phyloP scores from a whole-genome alignment of 352 stramenopile genomes.

The Globisporangium recalcitrans region DNA sequence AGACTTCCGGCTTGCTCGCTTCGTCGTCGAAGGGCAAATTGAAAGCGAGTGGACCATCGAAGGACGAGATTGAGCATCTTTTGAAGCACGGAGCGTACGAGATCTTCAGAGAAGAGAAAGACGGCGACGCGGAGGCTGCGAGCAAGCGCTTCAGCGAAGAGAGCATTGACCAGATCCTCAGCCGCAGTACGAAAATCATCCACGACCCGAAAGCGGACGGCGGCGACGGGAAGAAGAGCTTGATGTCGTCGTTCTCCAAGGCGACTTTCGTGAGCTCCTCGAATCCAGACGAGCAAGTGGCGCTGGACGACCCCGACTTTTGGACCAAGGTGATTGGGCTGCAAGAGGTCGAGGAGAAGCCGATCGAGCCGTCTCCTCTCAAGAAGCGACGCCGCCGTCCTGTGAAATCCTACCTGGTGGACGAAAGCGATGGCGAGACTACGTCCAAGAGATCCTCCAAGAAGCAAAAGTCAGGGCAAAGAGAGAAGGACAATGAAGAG shows the following conservation, averaged over 20 bases:
- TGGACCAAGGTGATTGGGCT: conserved; percentile 92
- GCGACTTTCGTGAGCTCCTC: conserved; percentile 89
- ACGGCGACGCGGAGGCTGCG: conserved; percentile 87
- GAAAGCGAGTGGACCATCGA: conserved; percentile 60
- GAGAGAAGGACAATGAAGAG: conserved; percentile 56
- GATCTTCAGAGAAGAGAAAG: conserved; percentile 91
- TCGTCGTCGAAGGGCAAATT: conserved; percentile 26
- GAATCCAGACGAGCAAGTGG: conserved; percentile 84
- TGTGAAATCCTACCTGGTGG: conserved; percentile 70
- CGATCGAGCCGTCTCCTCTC: conserved; percentile 62
- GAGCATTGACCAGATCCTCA: conserved; percentile 98
- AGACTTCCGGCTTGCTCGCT: conserved; percentile 22
- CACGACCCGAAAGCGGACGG: conserved; percentile 67
- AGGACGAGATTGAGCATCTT: conserved; percentile 90
- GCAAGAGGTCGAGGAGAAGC: conserved; percentile 61
- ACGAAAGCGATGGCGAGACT: conserved; percentile 54
- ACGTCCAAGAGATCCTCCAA: conserved; percentile 15
- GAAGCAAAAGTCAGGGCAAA: conserved; percentile 20
- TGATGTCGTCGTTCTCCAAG: conserved; percentile 91
- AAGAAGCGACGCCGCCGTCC: conserved; percentile 63
- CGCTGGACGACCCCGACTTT: conserved; percentile 92
- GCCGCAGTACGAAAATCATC: conserved; percentile 82
- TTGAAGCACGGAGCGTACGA: conserved; percentile 93
- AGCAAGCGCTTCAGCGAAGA: conserved; percentile 96
- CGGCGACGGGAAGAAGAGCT: conserved; percentile 55